Evolutionary conservation across 139 green algal genomes (phyloP), one percentile per base, ranked within the genome.

Genomic region (Zygnema circumcarinatum): DNA sequence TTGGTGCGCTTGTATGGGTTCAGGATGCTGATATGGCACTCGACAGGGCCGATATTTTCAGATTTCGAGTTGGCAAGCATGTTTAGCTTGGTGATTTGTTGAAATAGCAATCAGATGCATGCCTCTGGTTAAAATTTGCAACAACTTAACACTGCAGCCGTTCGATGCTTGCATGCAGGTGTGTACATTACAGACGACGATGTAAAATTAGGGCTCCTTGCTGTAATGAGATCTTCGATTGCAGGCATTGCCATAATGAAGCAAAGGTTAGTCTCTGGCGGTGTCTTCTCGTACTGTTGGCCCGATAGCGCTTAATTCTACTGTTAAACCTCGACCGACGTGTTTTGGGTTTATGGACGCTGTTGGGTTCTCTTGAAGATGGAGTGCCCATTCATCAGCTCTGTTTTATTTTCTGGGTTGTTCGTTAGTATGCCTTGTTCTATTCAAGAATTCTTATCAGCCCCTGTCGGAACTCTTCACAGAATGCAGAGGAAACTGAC

Each of bases 211-310:
- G 96, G 33, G 93, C 96, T 0, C 96, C 96, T 1, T 98, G 96
- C 91, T 98, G 95, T 74, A 92, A 92, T 0, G 90, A 94, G 39
- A 75, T 93, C 0, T 96, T 95, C 79, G 95, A 91, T 92, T 98
- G 95, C 84, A 85, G 95, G 7, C 95, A 98, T 83, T 98, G 96
- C 85, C 96, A 98, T 91, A 98, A 98, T 76, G 91, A 94, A 3
- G 94, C 73, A 1, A 95, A 95, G 41, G 74, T 94, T 40, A 88
- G 93, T 21, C 74, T 92, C 2, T 94, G 96, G 85, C 80, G 76
- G 91, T 92, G 94, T 83, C 52, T 52, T 21, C 21, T 35, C 16
- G 72, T 35, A 16, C 72, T 72, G 56, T 16, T 16, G 74, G 33
- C 39, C 54, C 21, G 74, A 68, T 20, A 73, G n/a, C n/a, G n/a